phyloP scores from a whole-genome alignment of 148 eudicot genomes.

The Arbutus unedo region DNA sequence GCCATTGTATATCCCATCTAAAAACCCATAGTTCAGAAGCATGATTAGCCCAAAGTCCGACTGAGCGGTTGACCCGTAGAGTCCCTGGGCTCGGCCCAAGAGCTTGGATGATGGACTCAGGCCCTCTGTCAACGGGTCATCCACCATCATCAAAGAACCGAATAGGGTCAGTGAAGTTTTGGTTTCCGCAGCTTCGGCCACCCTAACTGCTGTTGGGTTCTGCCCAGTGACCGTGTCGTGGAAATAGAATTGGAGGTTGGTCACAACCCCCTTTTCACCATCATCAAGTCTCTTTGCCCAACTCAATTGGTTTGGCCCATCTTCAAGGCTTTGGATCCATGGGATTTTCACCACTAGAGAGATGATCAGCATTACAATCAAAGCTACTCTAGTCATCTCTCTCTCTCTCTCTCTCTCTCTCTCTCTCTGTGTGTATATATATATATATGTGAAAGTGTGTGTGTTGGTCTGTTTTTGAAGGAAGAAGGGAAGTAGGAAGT shows the following conservation, averaged over 20 bases:
- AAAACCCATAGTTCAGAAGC: constrained; percentile 24
- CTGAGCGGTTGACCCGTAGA: constrained; percentile 16
- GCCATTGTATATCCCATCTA: constrained; percentile 40
- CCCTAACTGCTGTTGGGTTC: constrained; percentile 17
- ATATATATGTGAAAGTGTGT: not conserved
- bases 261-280: constrained; percentile 14
- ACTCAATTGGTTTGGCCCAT: constrained; percentile 7
- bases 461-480: not conserved
- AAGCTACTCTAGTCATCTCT: not conserved
- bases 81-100: constrained; percentile 28
- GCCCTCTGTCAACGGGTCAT: constrained; percentile 23
- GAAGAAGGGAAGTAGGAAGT: not conserved
- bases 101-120: constrained; percentile 17
- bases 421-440: no score
- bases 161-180: constrained; percentile 10
- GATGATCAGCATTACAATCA: not conserved
- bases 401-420: not conserved
- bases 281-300: constrained; percentile 28
- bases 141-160: constrained; percentile 15
- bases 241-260: constrained; percentile 41
- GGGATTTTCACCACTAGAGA: not conserved
- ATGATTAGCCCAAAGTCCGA: constrained; percentile 20
- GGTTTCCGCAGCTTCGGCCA: constrained; percentile 11
- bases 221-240: constrained; percentile 22
- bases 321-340: constrained; percentile 3